phyloP scores from a whole-genome alignment of 1,139 yeast species.

The Taphrina communis region DNA sequence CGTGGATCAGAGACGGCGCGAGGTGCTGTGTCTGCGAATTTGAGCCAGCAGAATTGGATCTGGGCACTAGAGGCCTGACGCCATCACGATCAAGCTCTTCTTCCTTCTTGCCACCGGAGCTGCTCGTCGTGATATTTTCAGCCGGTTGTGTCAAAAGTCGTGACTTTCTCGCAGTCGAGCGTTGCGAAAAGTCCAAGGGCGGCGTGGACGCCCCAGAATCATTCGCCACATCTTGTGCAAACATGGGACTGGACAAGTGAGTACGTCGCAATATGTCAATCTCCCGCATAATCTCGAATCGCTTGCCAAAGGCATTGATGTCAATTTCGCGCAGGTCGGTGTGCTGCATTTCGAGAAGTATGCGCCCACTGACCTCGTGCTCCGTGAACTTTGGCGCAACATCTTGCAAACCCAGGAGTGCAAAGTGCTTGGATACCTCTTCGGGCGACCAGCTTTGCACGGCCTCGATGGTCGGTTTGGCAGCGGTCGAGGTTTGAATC shows the following conservation, averaged over 20 bases:
- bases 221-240: neutral
- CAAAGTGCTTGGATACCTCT: slow-evolving; percentile 80
- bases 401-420: slow-evolving; percentile 72
- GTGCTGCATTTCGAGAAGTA: slow-evolving; percentile 81
- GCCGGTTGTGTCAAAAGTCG: slow-evolving; percentile 13
- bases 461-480: slow-evolving; percentile 59
- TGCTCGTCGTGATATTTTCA: neutral
- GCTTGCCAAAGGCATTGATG: slow-evolving; percentile 88
- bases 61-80: slow-evolving; percentile 4
- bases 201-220: slow-evolving; percentile 17
- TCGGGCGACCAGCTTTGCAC: slow-evolving; percentile 73
- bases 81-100: slow-evolving; percentile 1
- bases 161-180: slow-evolving; percentile 23
- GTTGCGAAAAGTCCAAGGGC: slow-evolving; percentile 23
- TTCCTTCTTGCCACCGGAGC: neutral
- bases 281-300: slow-evolving; percentile 89
- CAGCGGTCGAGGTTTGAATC: slow-evolving; percentile 54
- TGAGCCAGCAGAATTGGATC: slow-evolving; percentile 1
- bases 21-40: neutral
- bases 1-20: slow-evolving; percentile 7
- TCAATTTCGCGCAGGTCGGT: slow-evolving; percentile 88
- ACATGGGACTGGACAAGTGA: neutral
- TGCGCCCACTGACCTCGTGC: slow-evolving; percentile 87
- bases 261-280: slow-evolving; percentile 65
- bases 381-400: slow-evolving; percentile 79